Percentiles rank a stretch among this genome's conserved stretches.
Evolutionary conservation across 257 asterid genomes (phyloP).

Genomic region (Knoxia roxburghii): DNA sequence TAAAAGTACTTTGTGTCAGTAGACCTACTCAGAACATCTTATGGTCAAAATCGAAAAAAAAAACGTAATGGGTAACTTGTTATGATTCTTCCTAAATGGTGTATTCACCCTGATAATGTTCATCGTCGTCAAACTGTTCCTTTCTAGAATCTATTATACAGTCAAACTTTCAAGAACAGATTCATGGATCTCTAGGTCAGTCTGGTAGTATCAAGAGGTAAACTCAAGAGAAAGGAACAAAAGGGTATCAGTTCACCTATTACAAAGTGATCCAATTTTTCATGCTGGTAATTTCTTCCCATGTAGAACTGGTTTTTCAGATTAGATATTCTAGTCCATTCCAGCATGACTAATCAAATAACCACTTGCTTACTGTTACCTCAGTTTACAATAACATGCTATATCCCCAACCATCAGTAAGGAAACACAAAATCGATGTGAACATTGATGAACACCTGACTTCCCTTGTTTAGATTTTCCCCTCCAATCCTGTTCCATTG

Average conservation of each 20-base stretch:
- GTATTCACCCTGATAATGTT: too few relatives aligned
- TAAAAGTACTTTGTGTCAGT: too few relatives aligned
- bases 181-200: not conserved
- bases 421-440: not conserved
- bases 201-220: too few relatives aligned
- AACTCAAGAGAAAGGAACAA: not conserved
- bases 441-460: not conserved
- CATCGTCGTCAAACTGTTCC: not conserved
- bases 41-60: too few relatives aligned
- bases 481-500: not conserved
- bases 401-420: not conserved
- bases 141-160: too few relatives aligned
- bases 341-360: not conserved
- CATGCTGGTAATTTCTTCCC: not conserved
- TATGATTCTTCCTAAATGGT: not conserved
- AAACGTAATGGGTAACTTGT: too few relatives aligned
- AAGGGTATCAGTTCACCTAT: too few relatives aligned
- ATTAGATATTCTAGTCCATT: not conserved
- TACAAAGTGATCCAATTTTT: not conserved
- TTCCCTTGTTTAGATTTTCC: not conserved
- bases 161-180: not conserved
- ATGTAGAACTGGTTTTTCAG: not conserved
- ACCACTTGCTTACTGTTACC: not conserved
- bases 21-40: too few relatives aligned
- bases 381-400: not conserved